These are phyloP conservation scores for Teratosphaeria gauchensis DNA, from an alignment of 2,329 filamentous ascomycete genomes.

Conservation along the genomic window DNA sequence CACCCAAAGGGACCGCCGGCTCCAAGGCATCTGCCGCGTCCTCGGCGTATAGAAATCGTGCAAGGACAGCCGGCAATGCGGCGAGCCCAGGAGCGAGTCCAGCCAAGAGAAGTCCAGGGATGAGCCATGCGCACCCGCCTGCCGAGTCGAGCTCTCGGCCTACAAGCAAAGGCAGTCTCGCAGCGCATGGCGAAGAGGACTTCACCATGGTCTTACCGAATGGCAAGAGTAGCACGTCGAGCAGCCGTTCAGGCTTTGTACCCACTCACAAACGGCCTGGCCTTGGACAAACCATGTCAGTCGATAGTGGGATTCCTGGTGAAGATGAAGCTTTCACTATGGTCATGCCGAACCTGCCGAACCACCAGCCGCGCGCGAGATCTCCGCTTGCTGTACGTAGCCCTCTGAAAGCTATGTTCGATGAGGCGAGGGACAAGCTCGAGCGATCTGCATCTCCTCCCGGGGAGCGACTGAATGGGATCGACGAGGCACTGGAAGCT, in stretches of 20 bases:
- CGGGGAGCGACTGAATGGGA: constrained; percentile 2
- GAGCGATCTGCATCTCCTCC: constrained; percentile 7
- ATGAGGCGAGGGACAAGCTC: constrained; percentile 21
- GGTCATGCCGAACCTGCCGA: constrained; percentile 35
- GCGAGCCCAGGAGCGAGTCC: constrained; percentile 24
- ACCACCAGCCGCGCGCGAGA: constrained; percentile 12
- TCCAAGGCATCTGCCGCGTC: constrained; percentile 21
- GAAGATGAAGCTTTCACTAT: constrained; percentile 42
- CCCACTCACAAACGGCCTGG: constrained; percentile 27
- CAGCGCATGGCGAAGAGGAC: constrained; percentile 31
- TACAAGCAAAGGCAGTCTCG: constrained; percentile 24
- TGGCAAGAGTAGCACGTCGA: constrained; percentile 20
- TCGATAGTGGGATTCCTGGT: constrained; percentile 29
- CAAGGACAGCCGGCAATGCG: constrained; percentile 10
- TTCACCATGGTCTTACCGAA: constrained; percentile 39
- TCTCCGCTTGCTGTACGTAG: constrained; percentile 23
- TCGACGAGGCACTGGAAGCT: constrained; percentile 5
- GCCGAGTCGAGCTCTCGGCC: constrained; percentile 19
- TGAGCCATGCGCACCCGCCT: constrained; percentile 10
- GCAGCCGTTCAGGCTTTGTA: constrained; percentile 23
- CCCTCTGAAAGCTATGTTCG: constrained; percentile 25
- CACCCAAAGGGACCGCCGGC: constrained; percentile 25
- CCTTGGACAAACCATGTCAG: constrained; percentile 28
- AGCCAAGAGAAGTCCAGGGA: constrained; percentile 17
- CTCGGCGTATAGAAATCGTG: constrained; percentile 18